Percentiles rank a stretch among this genome's conserved stretches.
These are phyloP conservation scores for Globisporangium splendens DNA, from an alignment of 352 stramenopile species.

Conservation along the genomic window DNA sequence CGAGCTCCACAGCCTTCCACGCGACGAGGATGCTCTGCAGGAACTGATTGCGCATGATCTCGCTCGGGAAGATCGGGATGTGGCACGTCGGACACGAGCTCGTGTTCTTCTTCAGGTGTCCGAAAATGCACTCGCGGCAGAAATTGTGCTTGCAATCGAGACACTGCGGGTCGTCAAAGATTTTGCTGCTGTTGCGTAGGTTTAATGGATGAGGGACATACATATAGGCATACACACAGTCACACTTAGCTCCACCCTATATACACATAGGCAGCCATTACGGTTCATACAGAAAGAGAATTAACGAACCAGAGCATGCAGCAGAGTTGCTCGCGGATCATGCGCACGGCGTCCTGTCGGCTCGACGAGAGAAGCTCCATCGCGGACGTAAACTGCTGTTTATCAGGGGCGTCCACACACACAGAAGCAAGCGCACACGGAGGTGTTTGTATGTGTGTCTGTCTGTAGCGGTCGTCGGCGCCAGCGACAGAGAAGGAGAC, in stretches of 20 bases:
- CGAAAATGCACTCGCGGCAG: conserved; percentile 69
- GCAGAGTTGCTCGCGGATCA: conserved; percentile 78
- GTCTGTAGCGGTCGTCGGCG: no score
- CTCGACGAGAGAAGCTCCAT: conserved; percentile 64
- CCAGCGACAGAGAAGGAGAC: no score
- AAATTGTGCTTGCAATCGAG: conserved; percentile 90
- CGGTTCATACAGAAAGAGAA: not conserved
- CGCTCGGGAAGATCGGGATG: conserved; percentile 68
- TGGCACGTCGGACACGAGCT: conserved; percentile 65
- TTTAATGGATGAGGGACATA: not conserved
- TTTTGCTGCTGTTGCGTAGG: conserved; percentile 28
- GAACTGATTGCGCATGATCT: conserved; percentile 85
- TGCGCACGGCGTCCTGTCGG: conserved; percentile 50
- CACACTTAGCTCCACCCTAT: not conserved
- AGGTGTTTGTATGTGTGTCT: not conserved
- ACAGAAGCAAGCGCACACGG: not conserved
- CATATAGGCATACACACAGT: conserved; percentile 6
- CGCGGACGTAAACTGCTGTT: not conserved
- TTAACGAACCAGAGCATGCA: conserved; percentile 69
- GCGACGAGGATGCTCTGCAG: conserved; percentile 76
- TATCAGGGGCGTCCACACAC: no score
- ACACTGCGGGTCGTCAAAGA: conserved; percentile 84
- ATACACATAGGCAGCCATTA: no score
- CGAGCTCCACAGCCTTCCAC: conserved; percentile 71
- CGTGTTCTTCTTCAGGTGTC: conserved; percentile 54